Percentiles rank a stretch among this genome's conserved stretches.
Evolutionary conservation across 2,329 filamentous ascomycete genomes (phyloP).

Genomic region (Diaporthe vexans): DNA sequence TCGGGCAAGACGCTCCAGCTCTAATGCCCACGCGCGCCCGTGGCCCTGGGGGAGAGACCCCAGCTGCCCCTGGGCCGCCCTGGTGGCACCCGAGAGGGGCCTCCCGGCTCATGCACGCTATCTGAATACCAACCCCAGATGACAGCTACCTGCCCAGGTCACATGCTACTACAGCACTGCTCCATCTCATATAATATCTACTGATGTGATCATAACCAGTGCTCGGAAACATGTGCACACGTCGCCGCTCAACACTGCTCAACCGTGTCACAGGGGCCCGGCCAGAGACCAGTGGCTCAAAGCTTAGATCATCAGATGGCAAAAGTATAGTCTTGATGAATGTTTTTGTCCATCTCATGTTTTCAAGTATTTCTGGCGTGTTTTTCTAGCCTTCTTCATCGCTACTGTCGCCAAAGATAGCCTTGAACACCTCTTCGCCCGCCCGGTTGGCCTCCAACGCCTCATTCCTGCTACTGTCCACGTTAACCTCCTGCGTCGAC

Average conservation of each 20-base stretch:
- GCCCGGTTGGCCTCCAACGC: constrained; percentile 81
- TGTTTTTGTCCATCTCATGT: not conserved
- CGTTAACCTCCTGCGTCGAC: constrained; percentile 48
- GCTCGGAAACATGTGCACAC: not conserved
- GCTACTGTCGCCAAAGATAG: constrained; percentile 93
- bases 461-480: constrained; percentile 83
- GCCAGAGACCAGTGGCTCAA: not conserved
- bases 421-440: constrained; percentile 85
- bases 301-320: not conserved
- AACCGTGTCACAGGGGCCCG: not conserved
- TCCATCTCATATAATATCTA: not conserved
- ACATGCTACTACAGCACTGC: no score
- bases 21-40: not conserved
- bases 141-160: not conserved
- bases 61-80: constrained; percentile 17
- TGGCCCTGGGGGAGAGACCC: constrained; percentile 1
- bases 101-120: not conserved
- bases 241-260: not conserved
- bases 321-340: not conserved
- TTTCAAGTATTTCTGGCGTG: not conserved
- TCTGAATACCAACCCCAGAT: not conserved
- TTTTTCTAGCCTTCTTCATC: constrained; percentile 56
- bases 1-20: constrained; percentile 27
- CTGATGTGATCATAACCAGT: no score
- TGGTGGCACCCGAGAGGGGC: constrained; percentile 3